A percentile compares a stretch with the other conserved stretches of the same genome.
These are phyloP conservation scores for Chytriomyces hyalinus DNA, from an alignment of 192 early-diverging fungal species.

Conservation along the genomic window DNA sequence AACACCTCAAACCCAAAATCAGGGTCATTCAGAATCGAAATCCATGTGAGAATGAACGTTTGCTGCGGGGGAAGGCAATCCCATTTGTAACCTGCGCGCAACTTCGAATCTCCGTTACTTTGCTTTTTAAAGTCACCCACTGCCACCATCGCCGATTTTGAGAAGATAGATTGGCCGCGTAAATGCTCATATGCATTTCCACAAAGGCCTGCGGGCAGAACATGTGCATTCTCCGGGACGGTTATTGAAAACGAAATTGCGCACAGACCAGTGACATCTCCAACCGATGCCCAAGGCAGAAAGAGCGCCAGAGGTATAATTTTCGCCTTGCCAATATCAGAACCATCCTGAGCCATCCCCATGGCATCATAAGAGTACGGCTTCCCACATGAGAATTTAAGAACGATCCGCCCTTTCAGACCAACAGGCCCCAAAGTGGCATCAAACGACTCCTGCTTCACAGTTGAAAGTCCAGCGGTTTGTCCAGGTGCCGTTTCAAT, in stretches of 20 bases:
- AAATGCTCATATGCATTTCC: slow-evolving; percentile 1
- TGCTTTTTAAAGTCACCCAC: slow-evolving; percentile 4
- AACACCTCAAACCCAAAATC: slow-evolving; percentile 25
- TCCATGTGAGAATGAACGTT: slow-evolving; percentile 11
- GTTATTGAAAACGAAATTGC: slow-evolving; percentile 1
- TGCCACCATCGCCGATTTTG: slow-evolving; percentile 13
- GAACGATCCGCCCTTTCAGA: slow-evolving; percentile 2
- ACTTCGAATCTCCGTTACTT: not conserved
- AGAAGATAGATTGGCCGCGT: not conserved
- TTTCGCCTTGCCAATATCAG: slow-evolving; percentile 16
- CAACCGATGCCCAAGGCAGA: slow-evolving; percentile 13
- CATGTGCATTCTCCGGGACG: too few species aligned
- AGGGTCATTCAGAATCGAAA: slow-evolving; percentile 4
- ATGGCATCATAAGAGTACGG: slow-evolving; percentile 19
- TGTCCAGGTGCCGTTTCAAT: slow-evolving; percentile 3
- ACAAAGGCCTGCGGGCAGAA: not conserved
- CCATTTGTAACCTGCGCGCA: slow-evolving; percentile 6
- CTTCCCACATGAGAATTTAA: slow-evolving; percentile 8
- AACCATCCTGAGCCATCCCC: slow-evolving; percentile 8
- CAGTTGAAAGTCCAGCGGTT: slow-evolving; percentile 24
- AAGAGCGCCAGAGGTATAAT: slow-evolving; percentile 13
- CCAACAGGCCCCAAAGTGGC: slow-evolving; percentile 20
- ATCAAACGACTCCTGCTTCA: slow-evolving; percentile 20
- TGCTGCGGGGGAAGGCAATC: slow-evolving; percentile 3
- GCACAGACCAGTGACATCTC: slow-evolving; percentile 10